Percentiles rank a stretch among this genome's conserved stretches.
Evolutionary conservation across 2,329 filamentous ascomycete species (phyloP).

Genomic region (Aspergillus sp.): DNA sequence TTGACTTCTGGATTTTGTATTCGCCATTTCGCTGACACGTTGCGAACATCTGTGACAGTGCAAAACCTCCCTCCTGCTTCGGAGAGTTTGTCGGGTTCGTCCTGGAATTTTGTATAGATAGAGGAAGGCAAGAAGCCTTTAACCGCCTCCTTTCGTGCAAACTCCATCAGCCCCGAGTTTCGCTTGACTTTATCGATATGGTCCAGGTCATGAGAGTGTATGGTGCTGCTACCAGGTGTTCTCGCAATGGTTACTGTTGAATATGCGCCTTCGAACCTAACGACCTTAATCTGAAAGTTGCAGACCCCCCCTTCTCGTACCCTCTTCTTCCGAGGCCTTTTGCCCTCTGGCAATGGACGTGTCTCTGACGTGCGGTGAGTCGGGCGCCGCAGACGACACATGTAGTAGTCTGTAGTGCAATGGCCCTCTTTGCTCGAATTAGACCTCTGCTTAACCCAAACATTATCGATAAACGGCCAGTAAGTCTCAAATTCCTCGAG

Average conservation of each 20-base stretch:
- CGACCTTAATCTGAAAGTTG: slow-evolving; percentile 45
- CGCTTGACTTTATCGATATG: slow-evolving; percentile 45
- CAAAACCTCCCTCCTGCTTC: slow-evolving; percentile 43
- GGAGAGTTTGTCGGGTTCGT: slow-evolving; percentile 39
- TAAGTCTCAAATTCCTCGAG: slow-evolving; percentile 43
- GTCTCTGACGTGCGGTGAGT: slow-evolving; percentile 36
- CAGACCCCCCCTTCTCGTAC: slow-evolving; percentile 43
- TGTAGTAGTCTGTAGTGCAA: slow-evolving; percentile 43
- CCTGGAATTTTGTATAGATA: slow-evolving; percentile 45
- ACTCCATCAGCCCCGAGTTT: slow-evolving; percentile 46
- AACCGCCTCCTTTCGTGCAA: slow-evolving; percentile 39
- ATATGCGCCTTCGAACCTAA: slow-evolving; percentile 39
- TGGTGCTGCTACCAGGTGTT: slow-evolving; percentile 34
- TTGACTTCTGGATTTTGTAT: slow-evolving; percentile 40
- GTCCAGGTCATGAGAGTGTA: slow-evolving; percentile 44
- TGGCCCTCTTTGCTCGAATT: slow-evolving; percentile 38
- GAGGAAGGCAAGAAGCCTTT: slow-evolving; percentile 46
- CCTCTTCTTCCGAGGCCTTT: slow-evolving; percentile 40
- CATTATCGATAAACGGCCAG: slow-evolving; percentile 47
- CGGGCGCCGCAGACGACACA: slow-evolving; percentile 40
- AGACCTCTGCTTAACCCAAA: slow-evolving; percentile 45
- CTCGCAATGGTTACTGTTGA: slow-evolving; percentile 39
- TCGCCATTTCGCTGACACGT: slow-evolving; percentile 45
- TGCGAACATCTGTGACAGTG: slow-evolving; percentile 45
- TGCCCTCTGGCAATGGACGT: slow-evolving; percentile 40